These are phyloP conservation scores for Zostera marina DNA, from an alignment of 116 monocot genomes.

Conservation along the genomic window DNA sequence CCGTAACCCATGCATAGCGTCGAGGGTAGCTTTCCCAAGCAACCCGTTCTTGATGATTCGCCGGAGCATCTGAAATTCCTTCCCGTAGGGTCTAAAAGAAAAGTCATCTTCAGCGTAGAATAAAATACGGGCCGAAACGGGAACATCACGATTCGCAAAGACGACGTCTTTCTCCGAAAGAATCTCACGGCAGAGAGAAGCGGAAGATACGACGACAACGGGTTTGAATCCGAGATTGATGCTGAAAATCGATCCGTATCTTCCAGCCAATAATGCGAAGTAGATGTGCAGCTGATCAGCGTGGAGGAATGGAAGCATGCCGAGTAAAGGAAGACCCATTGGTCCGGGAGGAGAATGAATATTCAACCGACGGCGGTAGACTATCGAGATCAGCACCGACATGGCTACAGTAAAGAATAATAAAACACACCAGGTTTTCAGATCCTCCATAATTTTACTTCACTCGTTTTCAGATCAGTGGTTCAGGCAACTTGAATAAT, in stretches of 20 bases:
- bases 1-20: slow-evolving; percentile 9
- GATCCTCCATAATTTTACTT: too few species aligned
- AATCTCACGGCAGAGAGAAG: slow-evolving; percentile 13
- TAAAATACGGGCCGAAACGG: slow-evolving; percentile 4
- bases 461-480: too few species aligned
- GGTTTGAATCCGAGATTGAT: slow-evolving; percentile 27
- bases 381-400: too few species aligned
- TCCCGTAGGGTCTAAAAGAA: slow-evolving; percentile 18
- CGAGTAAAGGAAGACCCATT: slow-evolving; percentile 14
- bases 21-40: slow-evolving; percentile 12
- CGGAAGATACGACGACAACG: slow-evolving; percentile 20
- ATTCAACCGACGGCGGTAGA: too few species aligned
- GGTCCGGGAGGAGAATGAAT: slow-evolving; percentile 14
- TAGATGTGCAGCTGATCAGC: slow-evolving; percentile 12
- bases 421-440: too few species aligned
- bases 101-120: slow-evolving; percentile 16
- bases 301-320: slow-evolving; percentile 18
- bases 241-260: slow-evolving; percentile 28
- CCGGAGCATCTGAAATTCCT: slow-evolving; percentile 28
- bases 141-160: slow-evolving; percentile 27
- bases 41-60: slow-evolving; percentile 17
- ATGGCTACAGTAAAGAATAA: too few species aligned
- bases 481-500: too few species aligned
- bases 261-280: slow-evolving; percentile 12
- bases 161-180: slow-evolving; percentile 21